Evolutionary conservation across 2,329 filamentous ascomycete species (phyloP), one percentile per base, ranked within the genome.

Genomic region (Colletotrichum acutatum): DNA sequence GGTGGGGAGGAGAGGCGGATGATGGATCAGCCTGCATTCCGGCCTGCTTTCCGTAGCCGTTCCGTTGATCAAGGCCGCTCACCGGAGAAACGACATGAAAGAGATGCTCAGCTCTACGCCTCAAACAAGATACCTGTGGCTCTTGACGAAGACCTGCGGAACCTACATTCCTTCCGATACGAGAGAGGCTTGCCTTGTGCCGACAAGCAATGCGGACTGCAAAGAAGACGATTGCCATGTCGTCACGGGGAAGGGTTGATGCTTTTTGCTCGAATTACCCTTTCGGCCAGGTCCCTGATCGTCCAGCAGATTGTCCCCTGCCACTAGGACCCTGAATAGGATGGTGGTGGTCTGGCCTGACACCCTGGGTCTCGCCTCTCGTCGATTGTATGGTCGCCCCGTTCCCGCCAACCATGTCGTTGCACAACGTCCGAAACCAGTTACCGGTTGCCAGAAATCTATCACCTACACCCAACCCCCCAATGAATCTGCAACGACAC

Each of bases 241-340:
- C 19, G 42, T 49, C 19, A 49, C 19, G 32, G 42, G 52, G 52
- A 32, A 28, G 52, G 26, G 12, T 19, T 26, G 30, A 53, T 26
- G 19, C 34, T 61, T 32, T 32, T 67, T 34, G 52, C 53, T 42
- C 28, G 37, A 49, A 37, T 14, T 49, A n/a, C 19, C 58, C 59
- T 52, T 69, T 68, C 59, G 42, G 69, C 59, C 53, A 34, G 58
- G 69, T 66, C 53, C 70, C 42, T 69, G 70, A 69, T 69, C 70
- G 56, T 62, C 59, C 58, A 64, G 42, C 58, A 64, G 56, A 67
- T 26, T n/a, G 37, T 28, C 59, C 66, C 66, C 59, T 72, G 59
- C 64, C 46, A 53, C 24, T 11, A 46, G 68, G 70, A 69, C 66
- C 66, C 66, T 72, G 70, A 22, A 69, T 64, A 59, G 53, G 57